These are phyloP conservation scores for Ascodesmis nigricans DNA, from an alignment of 495 filamentous ascomycete species.

Conservation along the genomic window DNA sequence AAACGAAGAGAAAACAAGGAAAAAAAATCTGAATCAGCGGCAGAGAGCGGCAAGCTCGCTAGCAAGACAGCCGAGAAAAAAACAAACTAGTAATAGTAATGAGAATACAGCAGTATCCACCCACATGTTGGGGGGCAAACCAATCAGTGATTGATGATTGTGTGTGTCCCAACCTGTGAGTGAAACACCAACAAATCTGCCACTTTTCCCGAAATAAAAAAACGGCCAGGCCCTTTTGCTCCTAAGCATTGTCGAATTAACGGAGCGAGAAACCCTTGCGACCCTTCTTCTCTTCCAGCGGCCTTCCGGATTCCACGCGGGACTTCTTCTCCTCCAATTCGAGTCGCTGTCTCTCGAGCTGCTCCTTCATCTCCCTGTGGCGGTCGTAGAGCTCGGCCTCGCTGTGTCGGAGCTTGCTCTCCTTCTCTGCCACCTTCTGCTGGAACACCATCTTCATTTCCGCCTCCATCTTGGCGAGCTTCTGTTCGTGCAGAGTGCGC, in stretches of 20 bases:
- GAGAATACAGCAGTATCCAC: no score
- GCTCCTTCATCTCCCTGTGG: constrained; percentile 98
- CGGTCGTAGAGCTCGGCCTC: constrained; percentile 96
- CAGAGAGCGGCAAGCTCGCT: no score
- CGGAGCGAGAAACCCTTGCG: constrained; percentile 97
- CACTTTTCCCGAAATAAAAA: no score
- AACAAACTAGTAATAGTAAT: no score
- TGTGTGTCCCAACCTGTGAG: no score
- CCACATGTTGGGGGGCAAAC: no score
- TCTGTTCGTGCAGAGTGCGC: constrained; percentile 92
- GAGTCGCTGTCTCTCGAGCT: constrained; percentile 76
- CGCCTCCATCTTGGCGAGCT: constrained; percentile 98
- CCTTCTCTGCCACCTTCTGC: constrained; percentile 98
- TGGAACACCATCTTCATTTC: constrained; percentile 99
- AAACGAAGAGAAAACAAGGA: constrained; percentile 1
- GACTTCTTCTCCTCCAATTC: constrained; percentile 96
- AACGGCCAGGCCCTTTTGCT: no score
- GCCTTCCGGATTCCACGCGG: constrained; percentile 77
- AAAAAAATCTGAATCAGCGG: constrained; percentile 1
- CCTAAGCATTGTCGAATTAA: no score
- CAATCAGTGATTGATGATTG: no score
- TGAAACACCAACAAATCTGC: no score
- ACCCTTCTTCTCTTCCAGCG: constrained; percentile 87
- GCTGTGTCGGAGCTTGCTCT: constrained; percentile 97
- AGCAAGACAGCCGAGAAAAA: no score